These are phyloP conservation scores for Leccinum griseonigrum DNA, from an alignment of 1,284 basidiomycete genomes.

Conservation along the genomic window DNA sequence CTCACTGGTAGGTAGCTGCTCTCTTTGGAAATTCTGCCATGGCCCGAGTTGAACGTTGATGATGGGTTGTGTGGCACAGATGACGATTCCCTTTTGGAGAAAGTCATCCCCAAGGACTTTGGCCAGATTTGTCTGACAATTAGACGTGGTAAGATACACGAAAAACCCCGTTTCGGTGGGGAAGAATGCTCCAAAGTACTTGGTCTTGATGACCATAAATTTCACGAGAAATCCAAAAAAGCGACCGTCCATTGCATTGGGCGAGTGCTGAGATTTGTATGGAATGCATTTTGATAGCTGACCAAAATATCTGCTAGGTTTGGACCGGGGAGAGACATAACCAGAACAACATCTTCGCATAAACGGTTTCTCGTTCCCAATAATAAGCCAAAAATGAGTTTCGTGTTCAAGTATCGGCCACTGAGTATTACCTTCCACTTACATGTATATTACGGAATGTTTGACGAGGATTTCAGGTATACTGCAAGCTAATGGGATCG, in stretches of 20 bases:
- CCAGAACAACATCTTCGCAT: accelerated
- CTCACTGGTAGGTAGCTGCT: conserved; percentile 9
- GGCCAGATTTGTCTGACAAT: conserved; percentile 14
- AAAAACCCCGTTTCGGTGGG: accelerated
- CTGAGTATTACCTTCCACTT: conserved; percentile 8
- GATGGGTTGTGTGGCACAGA: conserved; percentile 7
- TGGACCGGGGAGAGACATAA: conserved; percentile 1
- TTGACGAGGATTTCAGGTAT: conserved; percentile 13
- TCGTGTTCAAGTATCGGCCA: conserved; percentile 20
- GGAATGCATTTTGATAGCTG: background rate
- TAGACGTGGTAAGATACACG: background rate
- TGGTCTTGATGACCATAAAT: background rate
- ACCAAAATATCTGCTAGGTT: conserved; percentile 2
- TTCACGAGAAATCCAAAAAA: conserved; percentile 18
- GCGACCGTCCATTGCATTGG: conserved; percentile 12
- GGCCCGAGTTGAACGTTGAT: background rate
- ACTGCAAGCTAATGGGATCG: conserved; percentile 21
- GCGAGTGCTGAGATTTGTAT: conserved; percentile 1
- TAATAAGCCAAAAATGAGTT: conserved; percentile 5
- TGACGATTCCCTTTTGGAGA: conserved; percentile 20
- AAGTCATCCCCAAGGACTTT: conserved; percentile 4
- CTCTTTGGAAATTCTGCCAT: background rate
- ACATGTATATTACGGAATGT: background rate
- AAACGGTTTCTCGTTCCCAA: background rate
- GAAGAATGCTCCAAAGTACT: background rate